Conservation (phyloP, 306 rosid genomes). For the Rosa multiflora region DNA sequence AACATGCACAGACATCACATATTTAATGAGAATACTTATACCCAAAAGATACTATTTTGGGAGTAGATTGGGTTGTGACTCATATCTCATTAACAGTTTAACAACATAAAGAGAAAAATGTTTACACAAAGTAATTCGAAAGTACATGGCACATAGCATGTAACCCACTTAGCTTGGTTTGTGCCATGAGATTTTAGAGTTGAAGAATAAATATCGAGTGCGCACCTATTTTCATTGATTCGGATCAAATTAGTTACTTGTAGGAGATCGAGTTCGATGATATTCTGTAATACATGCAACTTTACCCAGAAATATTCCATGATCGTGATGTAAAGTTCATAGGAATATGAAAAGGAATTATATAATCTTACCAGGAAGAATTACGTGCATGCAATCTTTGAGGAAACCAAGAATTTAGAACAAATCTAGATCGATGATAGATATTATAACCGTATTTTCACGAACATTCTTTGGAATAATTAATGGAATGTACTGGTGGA, state of each 20-base stretch:
- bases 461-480: constrained; percentile 7
- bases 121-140: no score
- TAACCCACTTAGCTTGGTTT: no score
- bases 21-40: no score
- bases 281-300: not conserved
- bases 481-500: not conserved
- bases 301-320: not conserved
- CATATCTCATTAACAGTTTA: no score
- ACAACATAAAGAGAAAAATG: no score
- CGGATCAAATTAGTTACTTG: not conserved
- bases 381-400: not conserved
- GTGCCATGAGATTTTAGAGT: not conserved
- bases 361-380: constrained; percentile 2
- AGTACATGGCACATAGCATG: no score
- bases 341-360: constrained; percentile 11
- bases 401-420: constrained; percentile 3
- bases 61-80: no score
- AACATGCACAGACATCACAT: no score
- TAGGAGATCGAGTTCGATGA: not conserved
- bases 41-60: no score
- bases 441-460: not conserved
- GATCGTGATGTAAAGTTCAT: not conserved
- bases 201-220: constrained; percentile 3
- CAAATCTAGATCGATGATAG: not conserved
- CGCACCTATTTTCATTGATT: constrained; percentile 2